A percentile compares a stretch with the other conserved stretches of the same genome.
Conservation (phyloP, 2,329 filamentous ascomycete species). For the Sordariomycetes sp. region DNA sequence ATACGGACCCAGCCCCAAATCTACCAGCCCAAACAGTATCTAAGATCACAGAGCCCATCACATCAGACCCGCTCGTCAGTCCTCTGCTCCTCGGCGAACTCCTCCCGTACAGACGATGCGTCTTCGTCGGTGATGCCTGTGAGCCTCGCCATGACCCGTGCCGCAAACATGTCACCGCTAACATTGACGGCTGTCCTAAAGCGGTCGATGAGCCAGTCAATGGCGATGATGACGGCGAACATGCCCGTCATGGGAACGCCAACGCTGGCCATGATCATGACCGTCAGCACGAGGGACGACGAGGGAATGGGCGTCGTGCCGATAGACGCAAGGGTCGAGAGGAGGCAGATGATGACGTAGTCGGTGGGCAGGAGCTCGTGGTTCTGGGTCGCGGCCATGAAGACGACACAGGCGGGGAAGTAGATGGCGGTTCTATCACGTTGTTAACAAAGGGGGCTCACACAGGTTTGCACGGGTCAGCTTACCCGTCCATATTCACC, state of each 20-base stretch:
- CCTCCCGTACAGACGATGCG: not conserved
- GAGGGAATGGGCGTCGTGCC: constrained; percentile 39
- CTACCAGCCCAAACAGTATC: not conserved
- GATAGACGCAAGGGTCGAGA: constrained; percentile 36
- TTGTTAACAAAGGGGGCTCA: too few relatives aligned
- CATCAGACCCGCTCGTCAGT: not conserved
- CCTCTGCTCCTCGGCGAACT: not conserved
- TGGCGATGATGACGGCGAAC: constrained; percentile 38
- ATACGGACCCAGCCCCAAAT: not conserved
- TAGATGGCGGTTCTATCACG: constrained; percentile 33
- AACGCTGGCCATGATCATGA: constrained; percentile 34
- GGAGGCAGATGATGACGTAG: constrained; percentile 33
- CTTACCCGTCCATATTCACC: constrained; percentile 33
- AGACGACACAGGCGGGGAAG: constrained; percentile 37
- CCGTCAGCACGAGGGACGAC: constrained; percentile 33
- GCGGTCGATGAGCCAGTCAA: constrained; percentile 42
- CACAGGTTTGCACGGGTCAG: too few relatives aligned
- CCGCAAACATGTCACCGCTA: constrained; percentile 33
- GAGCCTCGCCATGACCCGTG: constrained; percentile 21
- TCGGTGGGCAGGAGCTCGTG: constrained; percentile 24
- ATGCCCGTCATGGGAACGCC: constrained; percentile 30
- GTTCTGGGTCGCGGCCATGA: constrained; percentile 36
- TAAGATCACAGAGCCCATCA: not conserved
- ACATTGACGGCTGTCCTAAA: constrained; percentile 39
- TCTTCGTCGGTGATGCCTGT: constrained; percentile 17